Evolutionary conservation across 805 yeast genomes (phyloP), one percentile per base, ranked within the genome.

Genomic region (Candida taoyuanica): DNA sequence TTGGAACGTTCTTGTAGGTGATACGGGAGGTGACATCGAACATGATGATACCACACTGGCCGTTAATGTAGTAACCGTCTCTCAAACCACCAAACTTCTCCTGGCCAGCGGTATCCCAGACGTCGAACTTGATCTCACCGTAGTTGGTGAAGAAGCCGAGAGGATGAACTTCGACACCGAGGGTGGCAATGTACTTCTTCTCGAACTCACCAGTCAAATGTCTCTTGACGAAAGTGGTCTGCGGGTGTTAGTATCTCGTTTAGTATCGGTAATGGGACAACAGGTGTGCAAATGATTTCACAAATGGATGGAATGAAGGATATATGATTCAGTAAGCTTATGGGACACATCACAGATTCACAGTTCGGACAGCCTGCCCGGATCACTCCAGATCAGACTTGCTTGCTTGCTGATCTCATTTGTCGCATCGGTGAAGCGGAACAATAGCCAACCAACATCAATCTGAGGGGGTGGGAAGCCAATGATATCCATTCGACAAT

Each of bases 91-190:
- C 99, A 58, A 93, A 93, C 74, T 93, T 93, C 74, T 93, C 99
- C 76, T 93, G 99, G 50, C 99, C 99, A 43, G 99, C 99, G 40
- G 99, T 93, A 70, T 93, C 99, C 99, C 99, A 93, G 60, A 93
- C 97, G 66, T 93, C 97, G 70, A 93, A 93, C 70, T 86, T 91
- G 73, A 93, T 87, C 72, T 91, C 96, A 73, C 99, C 99, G 63
- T 72, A 93, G 76, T 91, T 91, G 66, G 99, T 93, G 83, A 79
- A 86, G 82, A 93, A 93, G 33, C 93, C 87, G 68, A 93, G 80
- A 55, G 98, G 98, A 68, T 93, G 97, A 52, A 93, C 99, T 70
- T 93, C 99, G 51, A 93, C 99, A 77, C 98, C 98, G 63, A 91
- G 85, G 43, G 98, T 93, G 63, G 98, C 99, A 68, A 85, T 87